These are phyloP conservation scores for Glutinoglossum americanum DNA, from an alignment of 495 filamentous ascomycete genomes.

Conservation along the genomic window DNA sequence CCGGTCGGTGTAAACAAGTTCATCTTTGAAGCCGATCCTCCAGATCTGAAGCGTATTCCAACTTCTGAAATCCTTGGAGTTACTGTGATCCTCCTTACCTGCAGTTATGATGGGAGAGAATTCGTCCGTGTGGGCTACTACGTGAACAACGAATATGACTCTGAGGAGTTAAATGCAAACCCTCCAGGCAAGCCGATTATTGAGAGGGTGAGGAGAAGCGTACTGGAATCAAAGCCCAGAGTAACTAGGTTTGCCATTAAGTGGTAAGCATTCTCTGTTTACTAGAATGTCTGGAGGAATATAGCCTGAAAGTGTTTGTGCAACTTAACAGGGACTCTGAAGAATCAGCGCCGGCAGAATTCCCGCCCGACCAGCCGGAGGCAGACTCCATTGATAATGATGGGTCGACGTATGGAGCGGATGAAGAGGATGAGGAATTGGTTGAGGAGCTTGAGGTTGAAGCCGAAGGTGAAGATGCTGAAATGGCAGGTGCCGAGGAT, in stretches of 20 bases:
- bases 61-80: slow-evolving; percentile 89
- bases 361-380: slow-evolving; percentile 91
- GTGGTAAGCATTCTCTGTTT: slow-evolving; percentile 37
- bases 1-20: slow-evolving; percentile 97
- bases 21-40: slow-evolving; percentile 86
- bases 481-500: slow-evolving; percentile 60
- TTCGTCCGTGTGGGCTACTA: slow-evolving; percentile 99
- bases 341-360: slow-evolving; percentile 85
- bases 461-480: slow-evolving; percentile 41
- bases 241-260: slow-evolving; percentile 98
- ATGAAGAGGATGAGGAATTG: slow-evolving; percentile 51
- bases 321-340: slow-evolving; percentile 58
- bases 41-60: slow-evolving; percentile 73
- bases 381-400: slow-evolving; percentile 74
- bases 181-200: slow-evolving; percentile 81
- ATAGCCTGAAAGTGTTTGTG: background rate
- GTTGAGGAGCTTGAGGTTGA: slow-evolving; percentile 26
- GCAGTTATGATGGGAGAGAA: slow-evolving; percentile 87
- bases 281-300: background rate
- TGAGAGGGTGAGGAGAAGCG: slow-evolving; percentile 74
- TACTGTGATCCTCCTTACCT: slow-evolving; percentile 88
- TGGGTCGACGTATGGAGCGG: slow-evolving; percentile 65
- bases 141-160: slow-evolving; percentile 95
- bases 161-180: slow-evolving; percentile 66
- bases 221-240: slow-evolving; percentile 89